Evolutionary conservation across 495 filamentous ascomycete genomes (phyloP).

Genomic region (Thozetella sp.): DNA sequence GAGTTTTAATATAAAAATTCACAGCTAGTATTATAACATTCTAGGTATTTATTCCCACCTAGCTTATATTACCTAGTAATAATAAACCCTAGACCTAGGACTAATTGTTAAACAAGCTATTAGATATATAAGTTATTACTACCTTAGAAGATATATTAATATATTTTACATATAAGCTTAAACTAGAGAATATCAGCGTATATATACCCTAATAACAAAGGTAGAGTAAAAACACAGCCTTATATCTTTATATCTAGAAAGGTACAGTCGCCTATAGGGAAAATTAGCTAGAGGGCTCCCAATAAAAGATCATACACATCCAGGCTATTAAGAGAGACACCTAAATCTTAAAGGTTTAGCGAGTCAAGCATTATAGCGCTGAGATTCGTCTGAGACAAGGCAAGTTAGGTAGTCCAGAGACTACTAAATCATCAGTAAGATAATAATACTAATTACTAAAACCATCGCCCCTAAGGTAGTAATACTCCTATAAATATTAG

Average conservation of each 20-base stretch:
- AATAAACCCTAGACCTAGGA: not conserved
- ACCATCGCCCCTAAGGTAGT: not conserved
- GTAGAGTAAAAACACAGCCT: not conserved
- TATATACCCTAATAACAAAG: not conserved
- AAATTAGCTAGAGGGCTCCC: not conserved
- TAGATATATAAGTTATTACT: not conserved
- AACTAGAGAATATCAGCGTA: not conserved
- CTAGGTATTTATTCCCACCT: not conserved
- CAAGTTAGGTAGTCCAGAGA: not conserved
- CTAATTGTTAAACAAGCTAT: not conserved
- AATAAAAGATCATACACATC: not conserved
- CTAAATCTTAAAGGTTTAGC: not conserved
- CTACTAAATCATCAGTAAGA: not conserved
- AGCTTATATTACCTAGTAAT: not conserved
- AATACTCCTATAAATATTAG: no score
- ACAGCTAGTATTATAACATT: not conserved
- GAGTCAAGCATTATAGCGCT: not conserved
- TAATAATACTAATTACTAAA: not conserved
- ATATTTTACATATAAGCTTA: not conserved
- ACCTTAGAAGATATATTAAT: not conserved
- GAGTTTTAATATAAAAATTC: not conserved
- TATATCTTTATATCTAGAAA: not conserved
- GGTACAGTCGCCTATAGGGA: not conserved
- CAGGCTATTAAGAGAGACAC: not conserved
- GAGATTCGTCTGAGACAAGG: not conserved